Evolutionary conservation across 208 protist genomes (phyloP).

Genomic region (Herpetomonas samuelpessoai): DNA sequence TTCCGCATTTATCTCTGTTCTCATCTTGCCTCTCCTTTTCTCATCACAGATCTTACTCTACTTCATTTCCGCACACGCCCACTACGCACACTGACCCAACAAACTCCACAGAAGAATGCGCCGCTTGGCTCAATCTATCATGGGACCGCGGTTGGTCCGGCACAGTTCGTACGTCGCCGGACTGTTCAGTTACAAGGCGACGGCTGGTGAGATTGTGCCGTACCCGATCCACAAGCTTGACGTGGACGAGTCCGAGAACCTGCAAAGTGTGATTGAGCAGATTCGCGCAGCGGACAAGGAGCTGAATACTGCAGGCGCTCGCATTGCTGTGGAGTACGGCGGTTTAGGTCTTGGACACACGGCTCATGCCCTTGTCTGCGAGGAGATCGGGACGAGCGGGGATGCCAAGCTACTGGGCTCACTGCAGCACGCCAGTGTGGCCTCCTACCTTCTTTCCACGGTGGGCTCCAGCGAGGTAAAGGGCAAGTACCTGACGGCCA

Average conservation of each 20-base stretch:
- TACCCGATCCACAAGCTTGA: constrained; percentile 75
- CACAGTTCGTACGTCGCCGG: constrained; percentile 71
- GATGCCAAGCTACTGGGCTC: constrained; percentile 40
- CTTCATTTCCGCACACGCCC: constrained; percentile 11
- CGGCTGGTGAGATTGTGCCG: constrained; percentile 69
- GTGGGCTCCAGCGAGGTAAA: constrained; percentile 70
- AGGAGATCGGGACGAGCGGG: constrained; percentile 67
- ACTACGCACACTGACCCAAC: background rate
- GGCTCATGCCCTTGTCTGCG: constrained; percentile 70
- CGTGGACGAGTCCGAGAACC: constrained; percentile 70
- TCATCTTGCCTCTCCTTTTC: background rate
- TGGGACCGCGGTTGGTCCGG: constrained; percentile 20
- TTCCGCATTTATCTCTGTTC: no score
- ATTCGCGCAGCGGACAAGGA: constrained; percentile 64
- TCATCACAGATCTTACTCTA: constrained; percentile 8
- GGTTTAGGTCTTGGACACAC: constrained; percentile 79
- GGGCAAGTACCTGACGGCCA: constrained; percentile 81
- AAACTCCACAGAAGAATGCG: constrained; percentile 24
- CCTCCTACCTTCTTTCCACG: constrained; percentile 65
- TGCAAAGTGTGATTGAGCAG: constrained; percentile 73
- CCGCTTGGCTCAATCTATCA: constrained; percentile 21
- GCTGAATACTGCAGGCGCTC: constrained; percentile 54
- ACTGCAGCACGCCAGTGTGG: constrained; percentile 64
- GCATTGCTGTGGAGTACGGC: constrained; percentile 80
- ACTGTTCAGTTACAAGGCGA: constrained; percentile 83